These are phyloP conservation scores for Tolypocladium pustulatum DNA, from an alignment of 2,329 filamentous ascomycete species.

Conservation along the genomic window DNA sequence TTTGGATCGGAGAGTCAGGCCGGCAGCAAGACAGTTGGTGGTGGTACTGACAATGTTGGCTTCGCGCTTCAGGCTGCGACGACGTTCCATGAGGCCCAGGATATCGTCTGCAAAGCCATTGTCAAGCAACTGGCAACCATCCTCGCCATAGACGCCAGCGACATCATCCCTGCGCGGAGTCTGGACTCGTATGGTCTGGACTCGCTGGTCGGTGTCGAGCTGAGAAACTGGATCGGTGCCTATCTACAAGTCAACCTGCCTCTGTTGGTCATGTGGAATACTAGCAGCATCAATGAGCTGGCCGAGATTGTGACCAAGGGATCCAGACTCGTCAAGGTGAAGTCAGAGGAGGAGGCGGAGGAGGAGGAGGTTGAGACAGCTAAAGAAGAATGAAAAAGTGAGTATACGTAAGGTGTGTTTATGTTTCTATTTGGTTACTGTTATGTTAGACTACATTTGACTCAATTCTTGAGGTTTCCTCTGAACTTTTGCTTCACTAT, in stretches of 20 bases:
- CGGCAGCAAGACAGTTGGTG: background rate
- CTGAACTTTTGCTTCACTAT: background rate
- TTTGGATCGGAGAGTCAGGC: background rate
- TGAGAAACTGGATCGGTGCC: constrained; percentile 17
- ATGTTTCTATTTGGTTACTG: no score
- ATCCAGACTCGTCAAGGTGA: constrained; percentile 10
- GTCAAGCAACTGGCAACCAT: constrained; percentile 13
- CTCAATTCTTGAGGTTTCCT: background rate
- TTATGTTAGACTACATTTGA: background rate
- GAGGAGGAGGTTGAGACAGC: background rate
- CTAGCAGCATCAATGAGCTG: constrained; percentile 12
- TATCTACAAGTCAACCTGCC: constrained; percentile 12
- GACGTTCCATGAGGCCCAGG: constrained; percentile 8
- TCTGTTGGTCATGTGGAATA: constrained; percentile 10
- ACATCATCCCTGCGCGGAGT: constrained; percentile 12
- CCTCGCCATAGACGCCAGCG: constrained; percentile 12
- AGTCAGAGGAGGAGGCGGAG: background rate
- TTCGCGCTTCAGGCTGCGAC: constrained; percentile 1
- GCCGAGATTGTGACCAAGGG: constrained; percentile 9
- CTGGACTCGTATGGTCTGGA: constrained; percentile 16
- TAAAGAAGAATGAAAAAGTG: background rate
- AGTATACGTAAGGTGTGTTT: background rate
- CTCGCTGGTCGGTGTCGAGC: constrained; percentile 19
- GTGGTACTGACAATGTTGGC: background rate
- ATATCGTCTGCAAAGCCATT: constrained; percentile 9